Conservation (phyloP, 2,329 filamentous ascomycete genomes). For the Hymenoscyphus albidus region DNA sequence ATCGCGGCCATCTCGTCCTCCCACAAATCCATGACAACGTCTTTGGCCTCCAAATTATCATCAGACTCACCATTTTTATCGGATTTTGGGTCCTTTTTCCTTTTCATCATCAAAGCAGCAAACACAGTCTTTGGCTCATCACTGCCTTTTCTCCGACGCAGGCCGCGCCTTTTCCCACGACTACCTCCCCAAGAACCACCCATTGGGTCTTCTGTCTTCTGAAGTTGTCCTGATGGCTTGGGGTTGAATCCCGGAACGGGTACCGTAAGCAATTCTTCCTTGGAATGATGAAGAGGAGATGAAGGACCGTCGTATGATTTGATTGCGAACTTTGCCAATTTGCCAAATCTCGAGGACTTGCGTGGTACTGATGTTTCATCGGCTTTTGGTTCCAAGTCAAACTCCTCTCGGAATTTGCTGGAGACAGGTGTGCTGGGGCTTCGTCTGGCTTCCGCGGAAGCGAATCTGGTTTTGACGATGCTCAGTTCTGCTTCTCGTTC, state of each 20-base stretch:
- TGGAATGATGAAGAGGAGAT: not conserved
- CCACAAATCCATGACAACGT: slow-evolving; percentile 27
- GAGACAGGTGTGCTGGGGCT: slow-evolving; percentile 27
- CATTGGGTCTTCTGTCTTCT: not conserved
- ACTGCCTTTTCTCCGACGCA: not conserved
- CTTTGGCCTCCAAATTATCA: slow-evolving; percentile 22
- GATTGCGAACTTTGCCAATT: slow-evolving; percentile 19
- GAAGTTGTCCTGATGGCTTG: not conserved
- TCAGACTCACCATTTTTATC: slow-evolving; percentile 14
- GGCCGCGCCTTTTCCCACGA: slow-evolving; percentile 6
- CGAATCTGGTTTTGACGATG: slow-evolving; percentile 26
- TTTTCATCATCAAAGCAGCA: slow-evolving; percentile 9
- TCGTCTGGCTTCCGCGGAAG: slow-evolving; percentile 18
- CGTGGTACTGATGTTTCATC: slow-evolving; percentile 7
- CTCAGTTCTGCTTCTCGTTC: slow-evolving; percentile 28
- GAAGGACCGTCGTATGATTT: slow-evolving; percentile 21
- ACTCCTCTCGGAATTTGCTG: slow-evolving; percentile 34
- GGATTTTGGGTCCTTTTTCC: slow-evolving; percentile 18
- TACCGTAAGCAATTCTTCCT: slow-evolving; percentile 24
- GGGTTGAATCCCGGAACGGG: slow-evolving; percentile 20
- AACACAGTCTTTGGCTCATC: slow-evolving; percentile 11
- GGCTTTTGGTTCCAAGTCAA: slow-evolving; percentile 18
- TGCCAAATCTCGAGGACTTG: slow-evolving; percentile 22
- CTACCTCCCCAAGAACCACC: slow-evolving; percentile 4
- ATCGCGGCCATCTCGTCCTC: slow-evolving; percentile 27